These are phyloP conservation scores for Barnettozyma populi DNA, from an alignment of 805 yeast genomes.

Conservation along the genomic window DNA sequence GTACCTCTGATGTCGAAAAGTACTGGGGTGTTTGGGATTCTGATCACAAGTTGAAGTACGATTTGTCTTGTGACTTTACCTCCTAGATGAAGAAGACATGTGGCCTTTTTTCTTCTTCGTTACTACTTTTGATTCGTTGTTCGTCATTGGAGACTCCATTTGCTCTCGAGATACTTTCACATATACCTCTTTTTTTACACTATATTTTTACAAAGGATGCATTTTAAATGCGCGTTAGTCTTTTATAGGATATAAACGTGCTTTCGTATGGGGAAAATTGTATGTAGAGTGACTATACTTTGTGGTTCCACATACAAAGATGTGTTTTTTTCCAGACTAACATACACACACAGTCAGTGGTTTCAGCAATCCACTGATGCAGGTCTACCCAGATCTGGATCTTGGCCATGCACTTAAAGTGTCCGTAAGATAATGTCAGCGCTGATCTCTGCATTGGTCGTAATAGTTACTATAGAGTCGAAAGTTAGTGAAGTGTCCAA, in stretches of 20 bases:
- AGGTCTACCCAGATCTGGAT: no score
- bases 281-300: no score
- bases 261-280: not conserved
- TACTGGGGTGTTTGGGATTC: slow-evolving; percentile 89
- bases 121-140: not conserved
- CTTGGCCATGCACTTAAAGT: no score
- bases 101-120: not conserved
- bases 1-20: slow-evolving; percentile 80
- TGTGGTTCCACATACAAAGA: no score
- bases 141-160: not conserved
- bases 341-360: no score
- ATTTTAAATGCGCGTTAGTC: not conserved
- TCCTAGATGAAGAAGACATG: not conserved
- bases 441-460: no score
- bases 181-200: not conserved
- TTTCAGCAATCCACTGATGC: no score
- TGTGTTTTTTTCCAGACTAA: no score
- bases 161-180: not conserved
- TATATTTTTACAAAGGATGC: not conserved
- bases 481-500: no score
- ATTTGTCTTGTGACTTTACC: slow-evolving; percentile 41
- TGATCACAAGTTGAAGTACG: slow-evolving; percentile 40
- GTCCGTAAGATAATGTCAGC: no score
- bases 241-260: not conserved
- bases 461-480: no score